Conservation (phyloP, 768 basidiomycete species). For the Coprinopsis strossmayeri region DNA sequence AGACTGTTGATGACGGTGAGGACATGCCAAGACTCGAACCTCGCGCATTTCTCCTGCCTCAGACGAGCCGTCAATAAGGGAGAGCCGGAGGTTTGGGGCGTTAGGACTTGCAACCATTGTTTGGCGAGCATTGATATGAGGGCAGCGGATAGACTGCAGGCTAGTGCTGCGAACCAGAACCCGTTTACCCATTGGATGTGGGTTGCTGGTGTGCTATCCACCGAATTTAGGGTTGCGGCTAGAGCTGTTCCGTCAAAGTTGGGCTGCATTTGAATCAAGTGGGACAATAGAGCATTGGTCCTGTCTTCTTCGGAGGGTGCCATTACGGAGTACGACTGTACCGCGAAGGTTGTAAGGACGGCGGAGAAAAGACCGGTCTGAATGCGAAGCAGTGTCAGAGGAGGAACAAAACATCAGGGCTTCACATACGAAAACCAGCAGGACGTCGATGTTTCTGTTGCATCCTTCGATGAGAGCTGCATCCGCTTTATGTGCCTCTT, state of each 20-base stretch:
- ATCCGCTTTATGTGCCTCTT: slow-evolving; percentile 31
- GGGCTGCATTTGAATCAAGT: slow-evolving; percentile 23
- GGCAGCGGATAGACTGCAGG: slow-evolving; percentile 35
- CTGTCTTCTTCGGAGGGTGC: slow-evolving; percentile 25
- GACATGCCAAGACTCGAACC: slow-evolving; percentile 32
- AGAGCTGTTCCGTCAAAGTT: slow-evolving; percentile 4
- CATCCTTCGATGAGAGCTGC: slow-evolving; percentile 28
- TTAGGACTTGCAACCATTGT: slow-evolving; percentile 36
- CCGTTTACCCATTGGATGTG: slow-evolving; percentile 37
- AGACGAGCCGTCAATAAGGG: slow-evolving; percentile 11
- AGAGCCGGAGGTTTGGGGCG: slow-evolving; percentile 27
- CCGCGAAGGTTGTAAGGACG: slow-evolving; percentile 37
- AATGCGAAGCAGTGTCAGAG: background rate
- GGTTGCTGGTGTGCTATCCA: slow-evolving; percentile 11
- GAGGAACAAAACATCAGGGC: background rate
- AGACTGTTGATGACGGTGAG: slow-evolving; percentile 31
- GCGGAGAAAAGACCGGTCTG: slow-evolving; percentile 39
- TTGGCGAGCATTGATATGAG: slow-evolving; percentile 40
- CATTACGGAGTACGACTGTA: slow-evolving; percentile 34
- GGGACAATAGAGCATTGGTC: slow-evolving; percentile 28
- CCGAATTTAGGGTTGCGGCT: background rate
- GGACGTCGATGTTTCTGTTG: slow-evolving; percentile 36
- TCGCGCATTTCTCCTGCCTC: slow-evolving; percentile 30
- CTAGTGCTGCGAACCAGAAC: slow-evolving; percentile 38
- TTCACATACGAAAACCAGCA: slow-evolving; percentile 39